A percentile compares a stretch with the other conserved stretches of the same genome.
These are phyloP conservation scores for Biscogniauxia marginata DNA, from an alignment of 2,329 filamentous ascomycete species.

Conservation along the genomic window DNA sequence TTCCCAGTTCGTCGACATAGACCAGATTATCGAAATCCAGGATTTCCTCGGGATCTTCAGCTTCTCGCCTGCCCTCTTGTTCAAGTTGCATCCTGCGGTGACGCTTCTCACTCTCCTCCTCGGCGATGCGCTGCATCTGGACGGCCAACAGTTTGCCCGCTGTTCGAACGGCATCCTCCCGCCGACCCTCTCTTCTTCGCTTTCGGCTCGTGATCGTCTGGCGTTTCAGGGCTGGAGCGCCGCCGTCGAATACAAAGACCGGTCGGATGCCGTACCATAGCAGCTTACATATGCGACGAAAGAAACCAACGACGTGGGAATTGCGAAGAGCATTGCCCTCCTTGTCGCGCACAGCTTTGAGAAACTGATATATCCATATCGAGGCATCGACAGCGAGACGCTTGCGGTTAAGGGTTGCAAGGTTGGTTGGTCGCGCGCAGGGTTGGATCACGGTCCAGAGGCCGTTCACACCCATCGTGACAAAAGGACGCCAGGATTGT, in stretches of 20 bases:
- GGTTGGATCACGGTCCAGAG: constrained; percentile 97
- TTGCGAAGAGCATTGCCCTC: constrained; percentile 96
- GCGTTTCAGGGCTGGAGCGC: constrained; percentile 84
- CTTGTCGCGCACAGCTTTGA: constrained; percentile 97
- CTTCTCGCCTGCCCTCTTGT: constrained; percentile 35
- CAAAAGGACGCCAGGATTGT: constrained; percentile 7
- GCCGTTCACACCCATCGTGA: constrained; percentile 89
- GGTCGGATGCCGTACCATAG: constrained; percentile 95
- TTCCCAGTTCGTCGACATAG: constrained; percentile 86
- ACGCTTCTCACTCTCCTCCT: constrained; percentile 75
- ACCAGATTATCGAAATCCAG: constrained; percentile 70
- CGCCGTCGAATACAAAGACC: constrained; percentile 97
- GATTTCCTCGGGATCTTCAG: constrained; percentile 62
- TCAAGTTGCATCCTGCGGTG: constrained; percentile 46
- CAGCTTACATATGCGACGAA: constrained; percentile 95
- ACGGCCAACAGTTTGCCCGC: constrained; percentile 88
- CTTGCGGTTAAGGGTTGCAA: constrained; percentile 94
- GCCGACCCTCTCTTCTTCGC: constrained; percentile 76
- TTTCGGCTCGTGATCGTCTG: constrained; percentile 83
- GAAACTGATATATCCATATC: constrained; percentile 99
- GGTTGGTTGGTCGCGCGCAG: constrained; percentile 91
- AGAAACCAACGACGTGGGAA: constrained; percentile 95
- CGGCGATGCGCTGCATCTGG: constrained; percentile 87
- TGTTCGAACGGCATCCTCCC: constrained; percentile 89
- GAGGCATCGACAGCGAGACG: constrained; percentile 96